Base-by-base conservation (phyloP, 768 basidiomycete genomes). In the Boletus speciosus region DNA sequence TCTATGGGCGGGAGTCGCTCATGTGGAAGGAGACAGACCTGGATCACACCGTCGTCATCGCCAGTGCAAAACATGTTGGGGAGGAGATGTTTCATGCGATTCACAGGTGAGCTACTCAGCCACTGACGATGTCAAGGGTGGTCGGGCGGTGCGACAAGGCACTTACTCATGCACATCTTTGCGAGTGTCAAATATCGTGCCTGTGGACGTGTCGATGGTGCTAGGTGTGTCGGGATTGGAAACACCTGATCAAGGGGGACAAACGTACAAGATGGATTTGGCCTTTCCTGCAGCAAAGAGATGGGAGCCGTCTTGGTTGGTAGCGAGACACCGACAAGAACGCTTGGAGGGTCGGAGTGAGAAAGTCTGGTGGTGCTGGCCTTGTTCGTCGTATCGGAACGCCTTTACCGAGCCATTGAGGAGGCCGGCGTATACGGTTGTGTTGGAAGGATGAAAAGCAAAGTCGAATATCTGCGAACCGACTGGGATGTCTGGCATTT, bases 1-100 rank as follows among this genome's bases (percentile, higher is more conserved):
- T 39, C 25, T 25, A 31, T 40, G n/a, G 14, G 36, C 16, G 42
- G 31, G 35, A 1, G n/a, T 40, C 11, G 31, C 23, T 48, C 19
- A 21, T 11, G 21, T 21, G 21, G 44, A 44, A 38, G 57, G 35
- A 36, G 29, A 59, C 75, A 47, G 47, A 90, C 93, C 80, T 96
- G 96, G 69, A 98, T 84, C 23, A 93, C 84, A 34, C 95, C 95
- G 50, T 95, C 93, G 66, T 98, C 95, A 67, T 97, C 95, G 16
- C 95, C 95, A 7, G 90, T 93, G 19, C 84, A 83, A 15, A 96
- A 68, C 52, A 93, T 71, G 69, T 88, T 82, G 5, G 86, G 81
- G 60, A 82, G 79, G 40, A 92, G 71, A 59, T 77, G 76, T 61
- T 85, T 85, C 35, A 97, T 81, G 55, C 94, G 89, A 67, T 96